These are phyloP conservation scores for Trichoderma lentiforme DNA, from an alignment of 2,329 filamentous ascomycete species.

Conservation along the genomic window DNA sequence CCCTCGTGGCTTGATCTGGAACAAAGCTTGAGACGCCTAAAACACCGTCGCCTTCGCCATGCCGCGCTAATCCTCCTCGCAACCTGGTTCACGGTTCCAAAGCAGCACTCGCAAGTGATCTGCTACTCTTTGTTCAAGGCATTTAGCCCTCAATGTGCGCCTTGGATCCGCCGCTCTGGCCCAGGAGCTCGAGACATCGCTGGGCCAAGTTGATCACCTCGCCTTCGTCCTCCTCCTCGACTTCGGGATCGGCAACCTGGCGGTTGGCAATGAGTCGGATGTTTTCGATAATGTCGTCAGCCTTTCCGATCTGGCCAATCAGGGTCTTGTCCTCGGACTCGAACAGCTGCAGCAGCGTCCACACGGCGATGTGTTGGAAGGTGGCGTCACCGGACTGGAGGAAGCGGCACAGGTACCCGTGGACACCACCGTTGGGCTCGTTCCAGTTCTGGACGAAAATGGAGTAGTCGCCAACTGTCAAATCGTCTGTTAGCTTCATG, in stretches of 20 bases:
- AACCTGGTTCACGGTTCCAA: background rate
- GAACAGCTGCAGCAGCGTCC: constrained; percentile 91
- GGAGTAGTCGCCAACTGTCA: constrained; percentile 85
- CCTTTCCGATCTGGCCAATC: constrained; percentile 84
- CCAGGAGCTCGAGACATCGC: constrained; percentile 81
- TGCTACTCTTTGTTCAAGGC: background rate
- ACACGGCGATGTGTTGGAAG: constrained; percentile 98
- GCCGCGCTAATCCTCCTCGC: constrained; percentile 11
- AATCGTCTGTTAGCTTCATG: background rate
- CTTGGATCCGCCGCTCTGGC: constrained; percentile 66
- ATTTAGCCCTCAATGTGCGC: constrained; percentile 74
- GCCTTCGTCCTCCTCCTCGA: constrained; percentile 84
- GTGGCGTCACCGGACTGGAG: constrained; percentile 91
- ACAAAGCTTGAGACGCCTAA: constrained; percentile 30
- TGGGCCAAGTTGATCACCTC: constrained; percentile 91
- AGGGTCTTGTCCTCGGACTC: constrained; percentile 91
- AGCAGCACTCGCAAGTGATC: background rate
- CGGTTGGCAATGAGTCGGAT: constrained; percentile 89
- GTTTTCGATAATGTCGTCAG: constrained; percentile 87
- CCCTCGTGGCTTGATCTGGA: constrained; percentile 27
- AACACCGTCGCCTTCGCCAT: constrained; percentile 29
- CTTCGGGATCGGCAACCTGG: constrained; percentile 79
- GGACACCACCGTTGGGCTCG: constrained; percentile 88
- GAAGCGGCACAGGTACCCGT: constrained; percentile 91
- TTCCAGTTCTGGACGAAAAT: constrained; percentile 95